Conservation (phyloP, 441 rosid species). For the Sinapis alba region DNA sequence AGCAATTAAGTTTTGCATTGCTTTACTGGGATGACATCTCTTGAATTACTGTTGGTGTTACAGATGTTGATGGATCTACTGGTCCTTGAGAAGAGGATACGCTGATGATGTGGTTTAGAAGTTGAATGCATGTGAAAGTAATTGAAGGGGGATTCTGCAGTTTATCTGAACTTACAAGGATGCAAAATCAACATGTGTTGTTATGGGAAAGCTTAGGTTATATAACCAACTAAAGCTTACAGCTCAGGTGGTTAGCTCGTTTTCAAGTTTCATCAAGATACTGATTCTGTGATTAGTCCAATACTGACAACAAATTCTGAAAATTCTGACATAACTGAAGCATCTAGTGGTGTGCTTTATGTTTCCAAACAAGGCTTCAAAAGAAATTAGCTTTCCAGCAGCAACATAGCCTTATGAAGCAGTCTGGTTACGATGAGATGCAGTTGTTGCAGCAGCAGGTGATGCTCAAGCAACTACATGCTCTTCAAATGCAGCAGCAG, state of each 20-base stretch:
- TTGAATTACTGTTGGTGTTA: conserved; percentile 19
- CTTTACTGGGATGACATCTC: conserved; percentile 11
- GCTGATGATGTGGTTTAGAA: conserved; percentile 34
- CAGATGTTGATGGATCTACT: conserved; percentile 32
- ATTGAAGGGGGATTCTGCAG: conserved; percentile 39
- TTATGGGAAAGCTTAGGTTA: conserved; percentile 24
- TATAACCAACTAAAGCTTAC: conserved; percentile 39
- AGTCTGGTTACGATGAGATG: conserved; percentile 49
- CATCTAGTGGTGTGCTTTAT: conserved; percentile 30
- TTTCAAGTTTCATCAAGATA: conserved; percentile 41
- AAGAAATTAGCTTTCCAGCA: conserved; percentile 33
- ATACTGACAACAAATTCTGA: not conserved
- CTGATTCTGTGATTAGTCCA: not conserved
- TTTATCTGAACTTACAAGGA: conserved; percentile 9
- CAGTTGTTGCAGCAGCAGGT: conserved; percentile 63
- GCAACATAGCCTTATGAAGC: conserved; percentile 46
- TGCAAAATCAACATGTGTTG: conserved; percentile 37
- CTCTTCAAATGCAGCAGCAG: conserved; percentile 60
- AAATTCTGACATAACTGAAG: conserved; percentile 31
- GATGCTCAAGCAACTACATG: conserved; percentile 61
- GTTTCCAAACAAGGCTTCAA: conserved; percentile 34
- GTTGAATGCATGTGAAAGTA: conserved; percentile 49
- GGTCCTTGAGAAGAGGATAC: conserved; percentile 14
- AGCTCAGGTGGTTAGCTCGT: conserved; percentile 28
- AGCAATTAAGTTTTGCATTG: conserved; percentile 1